A percentile compares a stretch with the other conserved stretches of the same genome.
Evolutionary conservation across 208 protist genomes (phyloP).

Genomic region (Trypanosomatidae sp.): DNA sequence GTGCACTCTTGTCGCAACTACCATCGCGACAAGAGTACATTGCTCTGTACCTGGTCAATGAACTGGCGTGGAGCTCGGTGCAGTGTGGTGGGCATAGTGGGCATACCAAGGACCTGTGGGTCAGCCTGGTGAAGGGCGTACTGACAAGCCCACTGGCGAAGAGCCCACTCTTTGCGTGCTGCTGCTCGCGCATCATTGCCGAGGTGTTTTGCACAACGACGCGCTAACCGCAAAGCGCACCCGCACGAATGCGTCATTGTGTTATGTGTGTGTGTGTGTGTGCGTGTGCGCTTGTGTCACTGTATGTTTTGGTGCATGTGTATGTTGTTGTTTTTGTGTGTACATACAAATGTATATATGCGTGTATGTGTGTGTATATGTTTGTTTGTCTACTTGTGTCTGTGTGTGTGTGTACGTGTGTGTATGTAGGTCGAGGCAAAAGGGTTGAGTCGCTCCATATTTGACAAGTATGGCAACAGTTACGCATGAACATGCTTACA

Average conservation of each 20-base stretch:
- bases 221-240: neutral
- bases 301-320: slow-evolving; percentile 1
- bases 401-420: slow-evolving; percentile 1
- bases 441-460: neutral
- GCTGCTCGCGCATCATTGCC: slow-evolving; percentile 29
- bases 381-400: slow-evolving; percentile 2
- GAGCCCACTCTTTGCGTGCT: slow-evolving; percentile 32
- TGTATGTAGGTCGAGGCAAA: neutral
- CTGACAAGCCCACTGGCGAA: slow-evolving; percentile 21
- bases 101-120: slow-evolving; percentile 26
- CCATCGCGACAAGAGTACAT: slow-evolving; percentile 41
- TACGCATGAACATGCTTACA: neutral
- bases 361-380: slow-evolving; percentile 1
- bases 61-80: slow-evolving; percentile 24
- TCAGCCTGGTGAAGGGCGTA: slow-evolving; percentile 28
- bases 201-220: slow-evolving; percentile 28
- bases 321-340: no score
- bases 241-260: neutral
- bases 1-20: slow-evolving; percentile 5
- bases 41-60: slow-evolving; percentile 29
- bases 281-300: slow-evolving; percentile 1
- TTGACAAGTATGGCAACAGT: neutral
- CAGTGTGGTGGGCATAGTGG: slow-evolving; percentile 10
- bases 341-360: neutral
- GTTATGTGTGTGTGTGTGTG: slow-evolving; percentile 2